Evolutionary conservation across 2,329 filamentous ascomycete genomes (phyloP).

Genomic region (Colletotrichum paranaense): DNA sequence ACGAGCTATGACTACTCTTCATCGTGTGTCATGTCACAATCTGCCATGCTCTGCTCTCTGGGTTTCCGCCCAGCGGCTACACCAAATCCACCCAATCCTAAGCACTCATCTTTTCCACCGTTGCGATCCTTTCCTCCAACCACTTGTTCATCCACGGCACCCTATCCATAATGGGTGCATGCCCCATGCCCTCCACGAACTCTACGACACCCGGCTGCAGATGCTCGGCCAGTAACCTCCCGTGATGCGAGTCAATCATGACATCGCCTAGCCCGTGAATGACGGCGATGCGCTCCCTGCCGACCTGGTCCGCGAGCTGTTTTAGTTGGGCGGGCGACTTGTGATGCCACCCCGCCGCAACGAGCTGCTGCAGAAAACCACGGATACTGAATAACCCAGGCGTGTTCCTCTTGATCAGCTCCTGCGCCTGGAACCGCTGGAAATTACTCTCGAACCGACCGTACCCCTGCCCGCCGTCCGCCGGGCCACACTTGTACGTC

Average conservation of each 20-base stretch:
- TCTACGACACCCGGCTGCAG: constrained; percentile 70
- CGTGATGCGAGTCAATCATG: constrained; percentile 83
- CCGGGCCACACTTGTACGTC: constrained; percentile 53
- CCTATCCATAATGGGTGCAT: constrained; percentile 80
- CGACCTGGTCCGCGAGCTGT: constrained; percentile 74
- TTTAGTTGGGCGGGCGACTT: constrained; percentile 76
- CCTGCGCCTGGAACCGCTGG: constrained; percentile 84
- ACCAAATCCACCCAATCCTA: neutral
- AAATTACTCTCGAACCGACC: constrained; percentile 78
- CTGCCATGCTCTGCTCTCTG: neutral
- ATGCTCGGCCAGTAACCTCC: constrained; percentile 72
- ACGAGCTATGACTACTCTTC: neutral
- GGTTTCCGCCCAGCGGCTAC: neutral
- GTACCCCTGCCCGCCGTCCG: constrained; percentile 49
- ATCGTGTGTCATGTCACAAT: neutral
- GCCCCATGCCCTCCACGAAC: constrained; percentile 78
- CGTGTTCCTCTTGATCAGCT: constrained; percentile 77
- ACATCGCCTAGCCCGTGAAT: constrained; percentile 80
- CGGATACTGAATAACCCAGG: constrained; percentile 68
- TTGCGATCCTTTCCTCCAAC: constrained; percentile 67
- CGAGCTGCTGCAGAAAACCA: constrained; percentile 81
- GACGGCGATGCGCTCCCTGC: constrained; percentile 79
- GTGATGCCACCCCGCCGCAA: constrained; percentile 83
- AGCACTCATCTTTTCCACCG: constrained; percentile 58
- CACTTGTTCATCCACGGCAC: constrained; percentile 74